phyloP scores from a whole-genome alignment of 129 eudicot species.

The Ambrosia artemisiifolia region DNA sequence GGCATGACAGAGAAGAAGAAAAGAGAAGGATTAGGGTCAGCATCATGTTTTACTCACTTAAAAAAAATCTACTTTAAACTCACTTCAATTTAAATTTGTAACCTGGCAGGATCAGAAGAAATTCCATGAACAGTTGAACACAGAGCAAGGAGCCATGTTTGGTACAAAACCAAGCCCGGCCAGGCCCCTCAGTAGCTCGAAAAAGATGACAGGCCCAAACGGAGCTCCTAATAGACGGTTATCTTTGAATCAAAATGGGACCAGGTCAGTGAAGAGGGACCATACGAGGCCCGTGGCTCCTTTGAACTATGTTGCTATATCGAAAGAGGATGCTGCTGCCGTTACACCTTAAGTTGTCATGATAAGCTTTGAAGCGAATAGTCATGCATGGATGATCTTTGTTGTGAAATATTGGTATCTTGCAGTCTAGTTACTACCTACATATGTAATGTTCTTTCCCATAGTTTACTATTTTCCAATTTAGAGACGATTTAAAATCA shows the following conservation, averaged over 20 bases:
- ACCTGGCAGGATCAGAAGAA: conserved; percentile 80
- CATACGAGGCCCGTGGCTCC: conserved; percentile 66
- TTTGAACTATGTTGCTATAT: conserved; percentile 67
- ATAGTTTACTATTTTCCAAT: neutral
- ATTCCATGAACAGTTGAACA: conserved; percentile 67
- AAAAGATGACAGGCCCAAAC: conserved; percentile 53
- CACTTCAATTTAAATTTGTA: conserved; percentile 3
- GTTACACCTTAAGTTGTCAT: conserved; percentile 5
- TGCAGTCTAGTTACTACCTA: conserved; percentile 11
- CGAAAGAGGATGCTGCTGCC: conserved; percentile 58
- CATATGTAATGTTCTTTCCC: neutral
- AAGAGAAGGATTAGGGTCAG: conserved; percentile 88
- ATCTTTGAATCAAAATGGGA: conserved; percentile 58
- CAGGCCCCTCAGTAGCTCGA: conserved; percentile 48
- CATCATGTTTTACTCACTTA: neutral
- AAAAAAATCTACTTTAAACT: neutral
- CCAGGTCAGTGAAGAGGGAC: conserved; percentile 60
- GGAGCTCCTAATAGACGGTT: conserved; percentile 60
- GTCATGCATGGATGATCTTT: neutral
- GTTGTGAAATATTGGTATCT: conserved; percentile 4
- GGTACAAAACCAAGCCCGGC: conserved; percentile 91
- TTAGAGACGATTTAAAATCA: neutral
- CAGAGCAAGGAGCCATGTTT: conserved; percentile 67
- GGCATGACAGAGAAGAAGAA: conserved; percentile 96
- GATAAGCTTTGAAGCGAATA: neutral